Percentiles rank a stretch among this genome's conserved stretches.
Conservation (phyloP, 768 basidiomycete genomes). For the Podaxis sp. region DNA sequence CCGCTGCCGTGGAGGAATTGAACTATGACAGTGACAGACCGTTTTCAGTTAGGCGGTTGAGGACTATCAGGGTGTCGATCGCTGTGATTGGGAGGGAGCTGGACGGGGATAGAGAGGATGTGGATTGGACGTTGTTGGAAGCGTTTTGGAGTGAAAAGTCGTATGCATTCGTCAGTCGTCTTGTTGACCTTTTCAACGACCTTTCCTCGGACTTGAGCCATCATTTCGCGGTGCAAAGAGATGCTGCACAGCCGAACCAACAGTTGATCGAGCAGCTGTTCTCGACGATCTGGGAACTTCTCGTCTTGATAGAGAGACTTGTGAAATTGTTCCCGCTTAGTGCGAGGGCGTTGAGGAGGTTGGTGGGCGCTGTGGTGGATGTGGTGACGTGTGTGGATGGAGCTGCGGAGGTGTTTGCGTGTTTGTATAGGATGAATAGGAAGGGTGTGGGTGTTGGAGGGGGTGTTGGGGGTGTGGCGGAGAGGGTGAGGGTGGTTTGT, state of each 20-base stretch:
- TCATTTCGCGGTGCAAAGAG: conserved; percentile 40
- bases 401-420: conserved; percentile 18
- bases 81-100: conserved; percentile 53
- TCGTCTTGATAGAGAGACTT: conserved; percentile 47
- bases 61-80: conserved; percentile 60
- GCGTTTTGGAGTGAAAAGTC: conserved; percentile 57
- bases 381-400: conserved; percentile 36
- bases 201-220: conserved; percentile 49
- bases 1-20: conserved; percentile 61
- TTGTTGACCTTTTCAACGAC: conserved; percentile 29
- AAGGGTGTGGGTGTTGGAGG: background rate
- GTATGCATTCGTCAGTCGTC: conserved; percentile 52
- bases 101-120: conserved; percentile 28
- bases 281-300: conserved; percentile 45
- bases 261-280: conserved; percentile 52
- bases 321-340: conserved; percentile 44
- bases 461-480: background rate
- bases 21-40: conserved; percentile 44
- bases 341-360: conserved; percentile 40
- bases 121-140: conserved; percentile 52
- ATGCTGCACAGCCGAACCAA: conserved; percentile 28
- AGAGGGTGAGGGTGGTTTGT: background rate
- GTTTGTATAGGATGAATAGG: background rate
- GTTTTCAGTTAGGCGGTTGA: conserved; percentile 46
- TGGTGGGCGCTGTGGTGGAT: conserved; percentile 44